Base-by-base conservation (phyloP, 768 basidiomycete genomes). In the Suillus plorans region DNA sequence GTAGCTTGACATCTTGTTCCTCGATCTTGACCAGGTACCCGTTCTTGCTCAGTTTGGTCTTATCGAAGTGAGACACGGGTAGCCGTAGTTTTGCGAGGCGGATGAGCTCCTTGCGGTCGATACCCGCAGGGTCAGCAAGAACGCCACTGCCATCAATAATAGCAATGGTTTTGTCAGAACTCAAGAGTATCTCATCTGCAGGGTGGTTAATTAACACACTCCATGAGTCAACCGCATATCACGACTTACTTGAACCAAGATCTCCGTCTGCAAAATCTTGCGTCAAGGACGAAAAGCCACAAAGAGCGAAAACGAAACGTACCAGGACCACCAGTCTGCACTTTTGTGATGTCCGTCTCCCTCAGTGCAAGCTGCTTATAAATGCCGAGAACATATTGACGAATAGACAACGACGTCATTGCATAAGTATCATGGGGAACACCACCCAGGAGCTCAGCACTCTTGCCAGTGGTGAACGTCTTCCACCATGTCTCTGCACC, bases 401-500 rank as follows among this genome's bases (percentile, higher is more conserved):
- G 86, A 67, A 99, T 94, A 12, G 94, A 96, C 66, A 97, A 74
- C 59, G 92, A 94, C 10, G 96, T 98, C 95, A 97, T 97, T 67
- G 94, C 92, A 71, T 93, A 94, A 16, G 87, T 86, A 69, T 92
- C 92, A 69, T 94, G 95, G n/a, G 90, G 92, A 45, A 97, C 89
- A 71, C 96, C 97, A 66, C 97, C 97, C 31, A 99, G 88, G 14
- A 81, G 86, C 69, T 89, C 84, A 0, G 97, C 97, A 66, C 89
- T 94, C 86, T 98, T 98, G 63, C 94, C 94, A 7, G 94, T 97
- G 45, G 94, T 95, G 78, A 98, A 98, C 3, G 94, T 97, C 86
- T 98, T 99, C 97, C 97, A 99, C 95, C 95, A 99, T 1, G 85
- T 85, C 68, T 93, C 89, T 3, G 96, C 96, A 20, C 95, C 94